These are phyloP conservation scores for Microstegium vimineum DNA, from an alignment of 176 grass and related monocot genomes.

Conservation along the genomic window DNA sequence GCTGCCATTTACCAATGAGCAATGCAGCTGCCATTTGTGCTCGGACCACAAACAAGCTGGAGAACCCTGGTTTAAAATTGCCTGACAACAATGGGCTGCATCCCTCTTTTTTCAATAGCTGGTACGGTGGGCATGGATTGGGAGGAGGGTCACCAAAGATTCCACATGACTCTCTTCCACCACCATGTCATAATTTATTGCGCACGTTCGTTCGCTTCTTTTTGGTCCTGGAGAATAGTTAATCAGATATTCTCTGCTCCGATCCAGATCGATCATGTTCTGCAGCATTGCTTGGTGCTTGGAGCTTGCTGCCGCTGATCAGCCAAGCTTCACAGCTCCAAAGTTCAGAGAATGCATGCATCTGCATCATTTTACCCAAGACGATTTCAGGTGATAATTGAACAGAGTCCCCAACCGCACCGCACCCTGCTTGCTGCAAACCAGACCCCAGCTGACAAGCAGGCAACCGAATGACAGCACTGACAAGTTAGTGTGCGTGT, in stretches of 20 bases:
- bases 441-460: slow-evolving; percentile 10
- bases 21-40: no score
- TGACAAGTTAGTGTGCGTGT: background rate
- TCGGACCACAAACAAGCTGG: background rate
- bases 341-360: slow-evolving; percentile 1
- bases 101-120: background rate
- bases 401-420: background rate
- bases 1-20: no score
- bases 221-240: background rate
- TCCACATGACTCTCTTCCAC: background rate
- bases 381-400: background rate
- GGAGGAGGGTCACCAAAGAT: background rate
- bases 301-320: background rate
- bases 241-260: slow-evolving; percentile 2
- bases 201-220: background rate
- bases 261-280: background rate
- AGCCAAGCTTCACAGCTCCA: background rate
- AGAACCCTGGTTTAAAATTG: background rate
- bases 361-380: background rate
- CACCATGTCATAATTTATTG: background rate
- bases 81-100: no score
- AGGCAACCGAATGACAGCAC: background rate
- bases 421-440: background rate
- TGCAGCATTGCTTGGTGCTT: background rate
- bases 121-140: background rate